Percentiles rank a stretch among this genome's conserved stretches.
Conservation (phyloP, 495 filamentous ascomycete genomes). For the Trichocladium antarcticum region DNA sequence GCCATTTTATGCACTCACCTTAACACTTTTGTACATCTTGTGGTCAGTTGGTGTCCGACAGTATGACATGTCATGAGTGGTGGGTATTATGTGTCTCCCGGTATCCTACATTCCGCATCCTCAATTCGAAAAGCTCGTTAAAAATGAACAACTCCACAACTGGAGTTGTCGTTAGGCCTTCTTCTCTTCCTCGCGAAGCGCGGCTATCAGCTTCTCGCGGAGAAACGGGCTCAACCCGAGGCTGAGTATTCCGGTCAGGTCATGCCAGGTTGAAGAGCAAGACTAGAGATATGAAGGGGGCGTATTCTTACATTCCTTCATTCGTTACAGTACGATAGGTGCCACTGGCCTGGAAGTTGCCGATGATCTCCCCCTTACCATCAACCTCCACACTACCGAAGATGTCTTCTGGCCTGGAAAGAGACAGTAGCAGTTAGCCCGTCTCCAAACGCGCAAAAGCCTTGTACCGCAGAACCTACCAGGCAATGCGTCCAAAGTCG, state of each 20-base stretch:
- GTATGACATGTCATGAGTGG: too few species aligned
- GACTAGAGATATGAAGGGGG: neutral
- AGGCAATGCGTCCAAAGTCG: conserved; percentile 82
- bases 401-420: conserved; percentile 63
- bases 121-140: too few species aligned
- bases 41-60: too few species aligned
- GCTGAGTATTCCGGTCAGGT: neutral
- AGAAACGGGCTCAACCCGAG: conserved; percentile 22
- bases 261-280: neutral
- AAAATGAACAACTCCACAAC: neutral
- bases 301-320: conserved; percentile 53
- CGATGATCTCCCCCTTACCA: conserved; percentile 55
- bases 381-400: conserved; percentile 87
- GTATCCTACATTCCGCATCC: too few species aligned
- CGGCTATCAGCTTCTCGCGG: conserved; percentile 17
- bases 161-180: neutral
- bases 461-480: conserved; percentile 23
- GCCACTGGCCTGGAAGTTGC: conserved; percentile 54
- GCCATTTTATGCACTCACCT: too few species aligned
- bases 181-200: conserved; percentile 20
- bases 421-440: neutral
- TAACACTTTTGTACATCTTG: too few species aligned
- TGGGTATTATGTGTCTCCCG: too few species aligned
- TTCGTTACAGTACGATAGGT: conserved; percentile 60
- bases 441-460: neutral